Evolutionary conservation across 2,329 filamentous ascomycete species (phyloP), one percentile per base, ranked within the genome.

Genomic region (Alternaria angustiovoidea): DNA sequence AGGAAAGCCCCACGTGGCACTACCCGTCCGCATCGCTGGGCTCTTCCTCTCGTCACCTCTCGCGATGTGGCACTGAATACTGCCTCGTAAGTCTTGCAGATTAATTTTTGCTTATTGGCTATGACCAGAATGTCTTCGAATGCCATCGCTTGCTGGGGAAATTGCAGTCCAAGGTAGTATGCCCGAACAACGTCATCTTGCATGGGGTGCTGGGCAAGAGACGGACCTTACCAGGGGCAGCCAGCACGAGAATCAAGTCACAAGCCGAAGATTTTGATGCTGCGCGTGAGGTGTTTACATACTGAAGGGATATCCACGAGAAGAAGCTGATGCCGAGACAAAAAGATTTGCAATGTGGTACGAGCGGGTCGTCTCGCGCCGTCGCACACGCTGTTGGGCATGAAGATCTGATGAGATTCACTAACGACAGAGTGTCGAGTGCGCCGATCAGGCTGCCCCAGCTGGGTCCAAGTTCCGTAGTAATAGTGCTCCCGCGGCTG

Each of bases 301-400:
- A 11, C 18, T 26, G 44, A 42, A 56, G n/a, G 30, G 48, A 20
- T 26, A 38, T 22, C 26, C 42, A 38, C 34, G 47, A 49, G 44
- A 56, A 28, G 20, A 26, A 24, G 22, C 43, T 46, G 32, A 38
- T 28, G 59, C 28, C 43, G 47, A 56, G 43, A 39, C 43, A 16
- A 41, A 5, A 46, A 28, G 36, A 28, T 26, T 14, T 41, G 36
- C n/a, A 22, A 49, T 44, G 61, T 49, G 61, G 57, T 39, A 51
- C 57, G 54, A 41, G 48, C 51, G 67, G 66, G 62, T 69, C 68
- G 68, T 56, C 62, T 66, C 68, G 66, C 54, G 51, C 54, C 54
- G 57, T 49, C 34, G 54, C 52, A 44, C 24, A 44, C 24, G 51
- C 38, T 43, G 57, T 64, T 64, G 61, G 65, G 62, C 62, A 63